Evolutionary conservation across 257 asterid genomes (phyloP), one percentile per base, ranked within the genome.

Genomic region (Catharanthus roseus): DNA sequence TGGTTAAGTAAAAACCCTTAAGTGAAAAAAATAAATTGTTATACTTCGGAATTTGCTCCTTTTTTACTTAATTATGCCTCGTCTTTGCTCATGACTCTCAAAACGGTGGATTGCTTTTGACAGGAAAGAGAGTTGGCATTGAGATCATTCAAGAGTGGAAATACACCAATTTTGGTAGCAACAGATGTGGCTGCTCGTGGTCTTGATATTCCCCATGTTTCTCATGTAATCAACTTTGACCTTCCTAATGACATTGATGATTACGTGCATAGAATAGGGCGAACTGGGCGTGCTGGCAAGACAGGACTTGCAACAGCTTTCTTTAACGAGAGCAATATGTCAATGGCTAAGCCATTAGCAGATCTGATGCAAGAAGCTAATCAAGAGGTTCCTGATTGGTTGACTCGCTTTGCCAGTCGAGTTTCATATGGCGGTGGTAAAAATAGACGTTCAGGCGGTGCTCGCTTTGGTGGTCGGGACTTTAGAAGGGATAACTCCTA

Each of bases 171-270:
- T 71, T 76, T 91, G 77, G 97, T 91, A 55, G 97, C 97, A n/a
- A 90, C 97, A 0, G 97, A 88, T 38, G 97, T 90, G 78, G 97
- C 97, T 18, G 97, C 97, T 47, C 95, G 97, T 50, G 97, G 97
- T 41, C 97, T 91, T 29, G 97, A 91, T 77, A 91, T 91, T 68
- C 97, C 96, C 21, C 88, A 85, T 28, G 96, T 91, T 56, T 84
- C 96, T 36, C 97, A 86, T 68, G 97, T 91, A 23, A 77, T 91
- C 77, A 91, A 91, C 76, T 89, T 91, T 36, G 96, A 91, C 81
- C 95, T 91, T 77, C 97, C 96, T 31, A 91, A 89, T 49, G 97
- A 91, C 75, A 84, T 90, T 12, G 96, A 88, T 56, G 97, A 88
- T 80, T 90, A 90, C 57, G 97, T 90, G 36, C 97, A 91, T 82